These are phyloP conservation scores for Russula compacta DNA, from an alignment of 768 basidiomycete genomes.

Conservation along the genomic window DNA sequence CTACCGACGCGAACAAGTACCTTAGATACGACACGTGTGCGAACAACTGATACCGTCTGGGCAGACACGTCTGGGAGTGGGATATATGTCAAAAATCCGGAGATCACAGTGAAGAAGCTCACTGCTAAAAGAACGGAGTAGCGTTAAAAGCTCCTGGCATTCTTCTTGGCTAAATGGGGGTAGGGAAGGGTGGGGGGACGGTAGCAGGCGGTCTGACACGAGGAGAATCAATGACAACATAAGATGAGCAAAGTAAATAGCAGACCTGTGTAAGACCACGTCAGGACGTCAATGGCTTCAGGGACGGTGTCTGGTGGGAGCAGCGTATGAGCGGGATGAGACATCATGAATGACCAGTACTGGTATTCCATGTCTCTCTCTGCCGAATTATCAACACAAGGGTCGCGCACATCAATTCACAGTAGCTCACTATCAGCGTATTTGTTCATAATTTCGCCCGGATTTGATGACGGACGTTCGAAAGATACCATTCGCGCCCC, in stretches of 20 bases:
- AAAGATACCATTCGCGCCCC: slow-evolving; percentile 41
- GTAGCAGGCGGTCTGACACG: slow-evolving; percentile 56
- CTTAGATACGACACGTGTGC: slow-evolving; percentile 19
- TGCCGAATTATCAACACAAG: slow-evolving; percentile 23
- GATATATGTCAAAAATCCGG: not conserved
- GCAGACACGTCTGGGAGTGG: not conserved
- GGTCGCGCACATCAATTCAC: not conserved
- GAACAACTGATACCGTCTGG: slow-evolving; percentile 6
- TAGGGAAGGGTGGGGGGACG: slow-evolving; percentile 43
- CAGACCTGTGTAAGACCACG: slow-evolving; percentile 72
- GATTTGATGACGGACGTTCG: slow-evolving; percentile 33
- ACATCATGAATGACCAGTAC: slow-evolving; percentile 76
- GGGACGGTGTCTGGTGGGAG: slow-evolving; percentile 46
- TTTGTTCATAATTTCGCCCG: slow-evolving; percentile 18
- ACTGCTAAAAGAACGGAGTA: slow-evolving; percentile 41
- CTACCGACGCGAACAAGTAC: slow-evolving; percentile 18
- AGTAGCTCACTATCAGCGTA: slow-evolving; percentile 36
- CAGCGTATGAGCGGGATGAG: slow-evolving; percentile 62
- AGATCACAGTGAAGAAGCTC: not conserved
- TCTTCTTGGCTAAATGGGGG: slow-evolving; percentile 71
- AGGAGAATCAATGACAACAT: not conserved
- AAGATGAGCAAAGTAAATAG: not conserved
- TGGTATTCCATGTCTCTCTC: slow-evolving; percentile 69
- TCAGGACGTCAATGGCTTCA: slow-evolving; percentile 68
- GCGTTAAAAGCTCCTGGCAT: slow-evolving; percentile 60